Conservation (phyloP, 805 yeast genomes). For the Cyberlindnera sargentensis region DNA sequence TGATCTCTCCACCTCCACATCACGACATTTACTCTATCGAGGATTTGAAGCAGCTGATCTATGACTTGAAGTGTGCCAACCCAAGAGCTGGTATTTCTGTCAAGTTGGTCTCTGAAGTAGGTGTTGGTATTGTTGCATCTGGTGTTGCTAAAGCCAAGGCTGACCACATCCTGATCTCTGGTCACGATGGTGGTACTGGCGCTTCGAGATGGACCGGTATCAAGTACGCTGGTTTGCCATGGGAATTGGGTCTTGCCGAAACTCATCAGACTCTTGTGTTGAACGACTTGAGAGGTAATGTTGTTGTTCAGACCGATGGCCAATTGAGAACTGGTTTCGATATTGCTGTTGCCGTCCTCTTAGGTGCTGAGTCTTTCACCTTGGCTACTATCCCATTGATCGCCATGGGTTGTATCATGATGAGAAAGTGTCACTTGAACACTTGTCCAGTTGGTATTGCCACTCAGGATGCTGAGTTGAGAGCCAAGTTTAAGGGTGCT, state of each 20-base stretch:
- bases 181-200: slow-evolving; percentile 99
- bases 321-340: slow-evolving; percentile 96
- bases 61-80: slow-evolving; percentile 93
- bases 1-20: slow-evolving; percentile 98
- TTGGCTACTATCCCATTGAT: slow-evolving; percentile 96
- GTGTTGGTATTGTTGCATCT: slow-evolving; percentile 98
- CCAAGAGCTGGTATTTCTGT: slow-evolving; percentile 97
- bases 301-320: slow-evolving; percentile 96
- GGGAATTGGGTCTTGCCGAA: slow-evolving; percentile 98
- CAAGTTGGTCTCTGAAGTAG: slow-evolving; percentile 94
- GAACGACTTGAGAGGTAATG: slow-evolving; percentile 94
- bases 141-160: slow-evolving; percentile 99
- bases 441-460: slow-evolving; percentile 99
- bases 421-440: slow-evolving; percentile 90
- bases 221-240: slow-evolving; percentile 95
- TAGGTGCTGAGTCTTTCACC: slow-evolving; percentile 99
- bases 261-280: slow-evolving; percentile 95
- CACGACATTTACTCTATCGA: slow-evolving; percentile 98
- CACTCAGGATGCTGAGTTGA: slow-evolving; percentile 91
- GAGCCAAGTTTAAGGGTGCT: slow-evolving; percentile 90
- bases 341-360: slow-evolving; percentile 88
- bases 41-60: slow-evolving; percentile 92
- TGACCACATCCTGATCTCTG: slow-evolving; percentile 90
- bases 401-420: slow-evolving; percentile 96
- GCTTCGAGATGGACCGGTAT: slow-evolving; percentile 97